These are phyloP conservation scores for Phlyctochytrium arcticum DNA, from an alignment of 192 early-diverging fungal genomes.

Conservation along the genomic window DNA sequence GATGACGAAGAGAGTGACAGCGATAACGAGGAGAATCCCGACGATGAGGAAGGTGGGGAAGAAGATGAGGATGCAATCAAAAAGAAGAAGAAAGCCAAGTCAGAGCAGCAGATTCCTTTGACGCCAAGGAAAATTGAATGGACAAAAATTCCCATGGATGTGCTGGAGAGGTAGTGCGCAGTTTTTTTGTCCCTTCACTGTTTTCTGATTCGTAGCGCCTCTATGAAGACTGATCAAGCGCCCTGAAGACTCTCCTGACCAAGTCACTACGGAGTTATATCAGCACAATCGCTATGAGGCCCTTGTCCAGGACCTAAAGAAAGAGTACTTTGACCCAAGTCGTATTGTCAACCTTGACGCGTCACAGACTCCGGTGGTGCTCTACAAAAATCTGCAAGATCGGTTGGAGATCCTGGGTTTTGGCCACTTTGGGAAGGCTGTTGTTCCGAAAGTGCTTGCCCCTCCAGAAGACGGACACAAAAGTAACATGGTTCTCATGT, in stretches of 20 bases:
- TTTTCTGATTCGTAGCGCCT: not conserved
- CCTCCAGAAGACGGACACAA: conserved; percentile 31
- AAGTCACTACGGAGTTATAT: not conserved
- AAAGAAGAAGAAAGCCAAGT: not conserved
- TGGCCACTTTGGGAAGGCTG: conserved; percentile 10
- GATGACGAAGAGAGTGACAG: conserved; percentile 24
- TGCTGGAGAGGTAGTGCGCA: conserved; percentile 34
- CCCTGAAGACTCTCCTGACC: conserved; percentile 37
- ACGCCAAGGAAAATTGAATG: conserved; percentile 30
- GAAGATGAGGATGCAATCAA: conserved; percentile 18
- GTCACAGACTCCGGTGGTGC: conserved; percentile 38
- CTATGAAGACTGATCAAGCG: conserved; percentile 38
- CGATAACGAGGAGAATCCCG: conserved; percentile 27
- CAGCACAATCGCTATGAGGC: conserved; percentile 1
- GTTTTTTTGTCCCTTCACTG: not conserved
- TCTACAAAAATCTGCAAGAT: conserved; percentile 27
- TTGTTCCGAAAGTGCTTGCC: conserved; percentile 18
- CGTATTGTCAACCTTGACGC: conserved; percentile 41
- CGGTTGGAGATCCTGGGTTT: conserved; percentile 29
- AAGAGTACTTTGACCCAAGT: conserved; percentile 26
- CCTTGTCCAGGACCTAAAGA: conserved; percentile 13
- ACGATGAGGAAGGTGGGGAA: conserved; percentile 21
- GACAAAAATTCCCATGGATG: conserved; percentile 34
- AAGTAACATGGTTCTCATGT: not conserved
- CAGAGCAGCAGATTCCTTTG: not conserved